Conservation (phyloP, 2,329 filamentous ascomycete species). For the Epichloe aotearoae region DNA sequence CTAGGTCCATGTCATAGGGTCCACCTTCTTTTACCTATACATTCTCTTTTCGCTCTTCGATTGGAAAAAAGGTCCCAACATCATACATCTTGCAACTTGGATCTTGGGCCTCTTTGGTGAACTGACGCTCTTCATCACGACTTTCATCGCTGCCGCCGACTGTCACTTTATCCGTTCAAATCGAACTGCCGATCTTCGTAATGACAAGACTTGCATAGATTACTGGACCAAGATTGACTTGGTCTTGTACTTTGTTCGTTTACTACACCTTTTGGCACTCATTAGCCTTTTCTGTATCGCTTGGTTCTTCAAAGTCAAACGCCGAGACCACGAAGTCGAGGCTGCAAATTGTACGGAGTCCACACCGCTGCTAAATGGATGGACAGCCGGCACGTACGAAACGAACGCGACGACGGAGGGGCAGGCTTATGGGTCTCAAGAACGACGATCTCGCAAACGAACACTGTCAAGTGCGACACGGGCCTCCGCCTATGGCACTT, state of each 20-base stretch:
- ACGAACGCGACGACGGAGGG: constrained; percentile 21
- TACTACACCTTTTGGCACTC: constrained; percentile 51
- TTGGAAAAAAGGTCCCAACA: constrained; percentile 65
- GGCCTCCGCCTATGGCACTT: constrained; percentile 14
- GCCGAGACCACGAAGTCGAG: constrained; percentile 24
- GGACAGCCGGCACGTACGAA: constrained; percentile 22
- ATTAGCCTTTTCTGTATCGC: constrained; percentile 33
- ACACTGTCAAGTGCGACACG: constrained; percentile 27
- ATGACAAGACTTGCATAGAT: constrained; percentile 20
- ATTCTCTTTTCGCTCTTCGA: constrained; percentile 80
- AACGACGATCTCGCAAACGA: constrained; percentile 20
- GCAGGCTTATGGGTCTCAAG: constrained; percentile 6
- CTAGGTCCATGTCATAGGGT: constrained; percentile 74
- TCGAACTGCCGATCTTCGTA: constrained; percentile 12
- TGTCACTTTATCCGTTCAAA: constrained; percentile 45
- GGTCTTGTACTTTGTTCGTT: constrained; percentile 51
- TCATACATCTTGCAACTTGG: constrained; percentile 74
- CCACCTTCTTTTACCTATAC: constrained; percentile 77
- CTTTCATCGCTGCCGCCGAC: constrained; percentile 53
- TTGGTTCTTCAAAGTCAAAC: constrained; percentile 27
- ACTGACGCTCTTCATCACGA: constrained; percentile 54
- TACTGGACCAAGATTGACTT: constrained; percentile 43
- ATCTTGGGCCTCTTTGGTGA: constrained; percentile 59
- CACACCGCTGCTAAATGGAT: constrained; percentile 45
- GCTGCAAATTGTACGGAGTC: constrained; percentile 38